These are phyloP conservation scores for Turnera subulata DNA, from an alignment of 345 rosid species.

Conservation along the genomic window DNA sequence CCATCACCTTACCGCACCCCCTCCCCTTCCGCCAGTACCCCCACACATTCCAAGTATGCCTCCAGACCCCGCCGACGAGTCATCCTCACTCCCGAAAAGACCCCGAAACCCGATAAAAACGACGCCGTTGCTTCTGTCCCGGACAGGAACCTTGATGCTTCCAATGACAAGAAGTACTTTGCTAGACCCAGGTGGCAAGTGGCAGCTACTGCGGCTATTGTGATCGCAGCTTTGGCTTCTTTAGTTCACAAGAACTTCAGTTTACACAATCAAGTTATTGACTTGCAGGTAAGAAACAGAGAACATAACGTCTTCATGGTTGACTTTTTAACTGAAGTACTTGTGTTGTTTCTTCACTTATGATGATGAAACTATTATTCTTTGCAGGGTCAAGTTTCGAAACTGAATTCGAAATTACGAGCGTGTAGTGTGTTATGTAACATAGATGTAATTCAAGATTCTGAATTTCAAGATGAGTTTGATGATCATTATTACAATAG, in stretches of 20 bases:
- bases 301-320: too few relatives aligned
- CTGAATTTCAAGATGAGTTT: slow-evolving; percentile 20
- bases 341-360: too few relatives aligned
- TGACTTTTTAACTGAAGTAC: too few relatives aligned
- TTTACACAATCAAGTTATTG: slow-evolving; percentile 40
- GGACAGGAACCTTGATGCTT: slow-evolving; percentile 11
- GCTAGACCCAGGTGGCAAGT: slow-evolving; percentile 40
- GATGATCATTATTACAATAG: slow-evolving; percentile 20
- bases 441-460: slow-evolving; percentile 16
- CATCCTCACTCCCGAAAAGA: slow-evolving; percentile 15
- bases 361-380: too few relatives aligned
- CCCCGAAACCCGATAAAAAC: slow-evolving; percentile 10
- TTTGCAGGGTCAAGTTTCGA: slow-evolving; percentile 40
- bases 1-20: slow-evolving; percentile 18
- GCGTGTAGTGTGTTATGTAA: slow-evolving; percentile 38
- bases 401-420: slow-evolving; percentile 30
- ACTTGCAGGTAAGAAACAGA: slow-evolving; percentile 42
- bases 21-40: slow-evolving; percentile 13
- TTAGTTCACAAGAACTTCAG: slow-evolving; percentile 52
- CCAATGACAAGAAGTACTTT: slow-evolving; percentile 14
- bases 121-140: slow-evolving; percentile 8
- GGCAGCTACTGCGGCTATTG: slow-evolving; percentile 40
- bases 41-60: slow-evolving; percentile 21
- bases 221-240: slow-evolving; percentile 42
- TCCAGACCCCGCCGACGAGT: slow-evolving; percentile 31